Evolutionary conservation across 106 monocot genomes (phyloP).

Genomic region (Dioscorea zingiberensis): DNA sequence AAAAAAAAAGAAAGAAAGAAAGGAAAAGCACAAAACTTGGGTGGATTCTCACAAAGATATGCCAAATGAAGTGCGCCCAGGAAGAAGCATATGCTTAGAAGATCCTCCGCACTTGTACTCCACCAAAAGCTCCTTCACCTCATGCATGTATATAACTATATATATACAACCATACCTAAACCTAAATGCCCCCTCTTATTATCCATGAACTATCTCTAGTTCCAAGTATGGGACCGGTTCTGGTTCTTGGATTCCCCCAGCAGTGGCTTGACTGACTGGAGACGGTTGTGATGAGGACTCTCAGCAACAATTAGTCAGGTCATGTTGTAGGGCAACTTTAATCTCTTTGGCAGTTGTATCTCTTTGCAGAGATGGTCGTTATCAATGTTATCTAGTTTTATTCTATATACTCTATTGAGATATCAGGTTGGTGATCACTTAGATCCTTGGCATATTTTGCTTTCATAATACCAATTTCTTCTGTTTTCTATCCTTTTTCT

Average conservation of each 20-base stretch:
- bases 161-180: background rate
- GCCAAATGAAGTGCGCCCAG: background rate
- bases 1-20: background rate
- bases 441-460: no score
- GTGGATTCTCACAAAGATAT: background rate
- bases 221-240: no score
- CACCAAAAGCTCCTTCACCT: no score
- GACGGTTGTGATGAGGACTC: background rate
- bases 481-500: no score
- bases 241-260: background rate
- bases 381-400: no score
- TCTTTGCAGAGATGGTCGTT: no score
- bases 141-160: background rate
- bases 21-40: no score
- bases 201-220: background rate
- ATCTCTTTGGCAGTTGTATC: slow-evolving; percentile 7
- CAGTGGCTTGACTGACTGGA: background rate
- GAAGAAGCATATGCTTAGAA: slow-evolving; percentile 7
- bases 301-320: background rate
- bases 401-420: no score
- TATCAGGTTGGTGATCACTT: no score
- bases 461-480: no score
- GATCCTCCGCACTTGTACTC: background rate
- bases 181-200: background rate
- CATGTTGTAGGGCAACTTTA: slow-evolving; percentile 8